phyloP scores from a whole-genome alignment of 257 asterid species.

The Prunella vulgaris region DNA sequence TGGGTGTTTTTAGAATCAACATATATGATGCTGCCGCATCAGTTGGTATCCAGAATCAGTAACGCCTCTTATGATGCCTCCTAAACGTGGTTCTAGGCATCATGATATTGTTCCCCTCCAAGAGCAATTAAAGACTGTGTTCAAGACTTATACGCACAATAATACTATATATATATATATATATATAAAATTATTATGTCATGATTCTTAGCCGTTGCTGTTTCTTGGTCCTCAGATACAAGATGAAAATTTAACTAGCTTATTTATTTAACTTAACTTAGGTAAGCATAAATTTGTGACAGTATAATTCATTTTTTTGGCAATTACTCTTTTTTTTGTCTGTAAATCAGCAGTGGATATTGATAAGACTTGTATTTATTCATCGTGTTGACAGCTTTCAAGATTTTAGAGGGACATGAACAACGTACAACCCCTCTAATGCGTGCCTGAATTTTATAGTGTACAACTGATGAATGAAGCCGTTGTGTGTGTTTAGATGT shows the following conservation, averaged over 20 bases:
- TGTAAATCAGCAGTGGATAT: neutral
- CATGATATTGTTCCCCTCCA: too few species aligned
- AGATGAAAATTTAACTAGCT: neutral
- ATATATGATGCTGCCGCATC: too few species aligned
- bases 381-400: neutral
- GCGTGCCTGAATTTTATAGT: neutral
- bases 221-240: neutral
- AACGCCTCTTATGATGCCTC: too few species aligned
- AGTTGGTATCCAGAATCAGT: too few species aligned
- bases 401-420: slow-evolving; percentile 2
- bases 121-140: too few species aligned
- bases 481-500: neutral
- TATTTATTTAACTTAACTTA: neutral
- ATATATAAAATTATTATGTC: neutral
- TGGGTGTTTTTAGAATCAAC: too few species aligned
- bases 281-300: neutral
- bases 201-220: neutral
- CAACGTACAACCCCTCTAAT: slow-evolving; percentile 5
- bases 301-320: neutral
- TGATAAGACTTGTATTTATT: neutral
- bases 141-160: too few species aligned
- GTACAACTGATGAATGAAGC: slow-evolving; percentile 16
- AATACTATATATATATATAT: neutral
- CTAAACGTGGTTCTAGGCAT: too few species aligned
- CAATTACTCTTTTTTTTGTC: slow-evolving; percentile 11